These are phyloP conservation scores for Linum lewisii DNA, from an alignment of 345 rosid species.

Conservation along the genomic window DNA sequence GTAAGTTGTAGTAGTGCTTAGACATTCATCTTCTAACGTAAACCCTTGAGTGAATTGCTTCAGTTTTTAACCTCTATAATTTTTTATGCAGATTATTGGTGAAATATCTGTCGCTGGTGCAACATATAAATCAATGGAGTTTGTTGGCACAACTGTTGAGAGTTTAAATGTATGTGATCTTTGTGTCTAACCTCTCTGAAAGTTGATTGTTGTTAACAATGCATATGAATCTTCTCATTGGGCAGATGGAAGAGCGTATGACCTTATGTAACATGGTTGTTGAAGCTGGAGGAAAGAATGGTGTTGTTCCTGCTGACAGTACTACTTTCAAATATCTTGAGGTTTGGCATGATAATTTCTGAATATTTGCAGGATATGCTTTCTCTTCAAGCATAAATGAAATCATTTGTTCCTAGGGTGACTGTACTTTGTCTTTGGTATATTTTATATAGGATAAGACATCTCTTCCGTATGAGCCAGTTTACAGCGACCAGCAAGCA, in stretches of 20 bases:
- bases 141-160: conserved; percentile 81
- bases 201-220: not conserved
- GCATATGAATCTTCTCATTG: conserved; percentile 1
- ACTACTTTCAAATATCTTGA: conserved; percentile 85
- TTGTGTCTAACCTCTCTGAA: not conserved
- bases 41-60: not conserved
- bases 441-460: conserved; percentile 59
- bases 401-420: too few species aligned
- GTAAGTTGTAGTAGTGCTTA: conserved; percentile 32
- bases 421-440: not conserved
- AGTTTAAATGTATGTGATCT: conserved; percentile 56
- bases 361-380: not conserved
- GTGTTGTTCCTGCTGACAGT: conserved; percentile 85
- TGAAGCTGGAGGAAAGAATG: conserved; percentile 99
- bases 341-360: conserved; percentile 28
- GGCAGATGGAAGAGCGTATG: conserved; percentile 98
- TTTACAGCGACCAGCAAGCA: conserved; percentile 81
- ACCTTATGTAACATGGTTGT: conserved; percentile 97
- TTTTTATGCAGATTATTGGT: conserved; percentile 67
- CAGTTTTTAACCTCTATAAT: not conserved
- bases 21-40: not conserved
- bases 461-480: conserved; percentile 71
- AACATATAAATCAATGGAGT: conserved; percentile 95
- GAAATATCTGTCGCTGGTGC: conserved; percentile 98
- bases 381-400: too few species aligned